These are phyloP conservation scores for Petunia hybrid DNA, from an alignment of 305 asterid species.

Conservation along the genomic window DNA sequence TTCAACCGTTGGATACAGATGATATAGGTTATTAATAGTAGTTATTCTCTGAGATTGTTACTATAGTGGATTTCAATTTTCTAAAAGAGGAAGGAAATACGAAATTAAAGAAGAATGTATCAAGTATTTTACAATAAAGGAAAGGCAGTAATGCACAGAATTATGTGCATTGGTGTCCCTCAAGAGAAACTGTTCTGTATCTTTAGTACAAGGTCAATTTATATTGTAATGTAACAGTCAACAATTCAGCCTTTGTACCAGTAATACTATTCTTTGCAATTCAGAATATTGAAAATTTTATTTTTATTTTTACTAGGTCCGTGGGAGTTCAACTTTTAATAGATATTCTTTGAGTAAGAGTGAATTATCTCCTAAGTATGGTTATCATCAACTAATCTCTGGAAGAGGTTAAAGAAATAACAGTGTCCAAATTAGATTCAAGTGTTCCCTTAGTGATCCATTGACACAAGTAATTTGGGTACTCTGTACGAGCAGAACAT, in stretches of 20 bases:
- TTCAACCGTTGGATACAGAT: conserved; percentile 30
- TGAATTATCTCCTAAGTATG: too few relatives aligned
- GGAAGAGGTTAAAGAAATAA: too few relatives aligned
- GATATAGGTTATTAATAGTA: neutral
- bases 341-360: too few relatives aligned
- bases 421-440: too few relatives aligned
- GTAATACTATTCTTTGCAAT: neutral
- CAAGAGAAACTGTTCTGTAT: conserved; percentile 8
- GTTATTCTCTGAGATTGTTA: neutral
- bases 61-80: neutral
- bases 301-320: too few relatives aligned
- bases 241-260: neutral
- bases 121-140: conserved; percentile 8
- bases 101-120: neutral
- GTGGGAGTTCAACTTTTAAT: too few relatives aligned
- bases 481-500: too few relatives aligned
- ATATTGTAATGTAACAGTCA: neutral
- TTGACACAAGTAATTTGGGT: too few relatives aligned
- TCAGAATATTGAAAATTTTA: neutral
- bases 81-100: neutral
- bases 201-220: neutral
- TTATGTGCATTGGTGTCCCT: conserved; percentile 17
- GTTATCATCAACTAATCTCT: too few relatives aligned
- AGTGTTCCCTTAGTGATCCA: too few relatives aligned
- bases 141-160: conserved; percentile 24